A percentile compares a stretch with the other conserved stretches of the same genome.
phyloP scores from a whole-genome alignment of 2,329 filamentous ascomycete genomes.

The Alternaria alternata region DNA sequence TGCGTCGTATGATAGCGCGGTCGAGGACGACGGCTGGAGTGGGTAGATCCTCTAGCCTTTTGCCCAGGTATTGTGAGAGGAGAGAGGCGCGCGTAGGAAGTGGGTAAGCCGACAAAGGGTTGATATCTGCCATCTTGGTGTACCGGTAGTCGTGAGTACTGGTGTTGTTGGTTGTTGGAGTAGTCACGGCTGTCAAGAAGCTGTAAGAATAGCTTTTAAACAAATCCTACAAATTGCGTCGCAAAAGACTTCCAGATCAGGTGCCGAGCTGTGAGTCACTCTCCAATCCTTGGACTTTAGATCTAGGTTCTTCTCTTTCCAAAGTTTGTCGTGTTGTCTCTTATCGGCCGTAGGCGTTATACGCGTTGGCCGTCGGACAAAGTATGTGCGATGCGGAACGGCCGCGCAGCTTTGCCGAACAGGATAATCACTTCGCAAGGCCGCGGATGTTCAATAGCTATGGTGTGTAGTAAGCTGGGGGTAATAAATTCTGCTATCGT shows the following conservation, averaged over 20 bases:
- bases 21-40: conserved; percentile 76
- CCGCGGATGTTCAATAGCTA: conserved; percentile 6
- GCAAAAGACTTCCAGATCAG: neutral
- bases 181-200: neutral
- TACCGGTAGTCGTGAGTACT: neutral
- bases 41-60: conserved; percentile 66
- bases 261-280: neutral
- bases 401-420: conserved; percentile 9
- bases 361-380: conserved; percentile 9
- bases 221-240: neutral
- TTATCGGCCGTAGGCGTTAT: neutral
- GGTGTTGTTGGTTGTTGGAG: neutral
- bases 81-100: conserved; percentile 21
- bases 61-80: conserved; percentile 62
- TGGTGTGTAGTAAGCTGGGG: conserved; percentile 10
- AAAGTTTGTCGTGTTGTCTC: neutral
- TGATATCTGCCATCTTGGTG: neutral
- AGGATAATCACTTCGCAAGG: conserved; percentile 1
- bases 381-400: conserved; percentile 10
- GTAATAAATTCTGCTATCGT: conserved; percentile 9
- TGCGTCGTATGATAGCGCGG: conserved; percentile 68
- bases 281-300: neutral
- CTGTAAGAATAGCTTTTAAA: neutral
- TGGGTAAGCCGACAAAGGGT: conserved; percentile 22
- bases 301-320: conserved; percentile 11